Evolutionary conservation across 2,329 filamentous ascomycete genomes (phyloP), one percentile per base, ranked within the genome.

Genomic region (Pseudogymnoascus sp.): DNA sequence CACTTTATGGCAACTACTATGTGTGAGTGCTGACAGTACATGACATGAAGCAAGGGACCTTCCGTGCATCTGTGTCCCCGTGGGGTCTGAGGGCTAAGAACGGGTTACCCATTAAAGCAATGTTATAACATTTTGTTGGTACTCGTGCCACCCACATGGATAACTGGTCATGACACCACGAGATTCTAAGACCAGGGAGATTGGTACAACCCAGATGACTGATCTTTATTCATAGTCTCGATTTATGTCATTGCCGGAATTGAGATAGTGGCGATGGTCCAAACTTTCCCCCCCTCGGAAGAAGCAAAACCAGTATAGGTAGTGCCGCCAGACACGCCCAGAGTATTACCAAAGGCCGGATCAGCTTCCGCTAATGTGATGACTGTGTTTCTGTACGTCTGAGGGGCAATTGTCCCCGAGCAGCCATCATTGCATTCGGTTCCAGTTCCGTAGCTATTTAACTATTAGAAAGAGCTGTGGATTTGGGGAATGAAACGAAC

Each of bases 391-490:
- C 72, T 61, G 65, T 78, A 78, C 14, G 70, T 68, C 68, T 78
- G 76, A 4, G 70, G 65, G 5, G 72, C 70, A 28, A 75, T 66
- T n/a, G 76, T 78, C n/a, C 73, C 73, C 0, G 69, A 73, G 68
- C 76, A 78, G 43, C 63, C 66, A 14, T 68, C 60, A 64, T 77
- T 65, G 49, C 76, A 79, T 65, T 78, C 75, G 1, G 75, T 78
- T n/a, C 75, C 75, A 1, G 75, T 78, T 43, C 75, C 73, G 59
- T 71, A 74, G 8, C 11, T 63, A 41, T 55, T n/a, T 18, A 12
- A 31, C 11, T 16, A 21, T 28, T 12, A n/a, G 16, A 31, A 31
- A 16, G 12, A 11, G 7, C 4, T 18, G 25, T 31, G 7, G 8
- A 18, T 52, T 16, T 31, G 6, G 18, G 7, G 31, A 38, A 63